Percentiles rank a stretch among this genome's conserved stretches.
Conservation (phyloP, 148 eudicot species). For the Arbutus unedo region DNA sequence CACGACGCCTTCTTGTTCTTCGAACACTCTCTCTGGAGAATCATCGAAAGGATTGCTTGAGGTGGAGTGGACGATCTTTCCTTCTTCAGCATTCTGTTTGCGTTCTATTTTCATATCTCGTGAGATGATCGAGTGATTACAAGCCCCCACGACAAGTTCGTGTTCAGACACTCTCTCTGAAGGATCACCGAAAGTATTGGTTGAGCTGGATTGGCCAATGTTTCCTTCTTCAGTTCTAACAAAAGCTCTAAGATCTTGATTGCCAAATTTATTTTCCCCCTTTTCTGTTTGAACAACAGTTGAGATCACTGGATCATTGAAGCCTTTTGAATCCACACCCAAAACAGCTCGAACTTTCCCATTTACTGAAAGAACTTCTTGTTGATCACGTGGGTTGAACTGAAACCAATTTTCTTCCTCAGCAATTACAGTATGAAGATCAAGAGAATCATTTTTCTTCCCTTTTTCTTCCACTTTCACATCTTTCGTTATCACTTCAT, state of each 20-base stretch:
- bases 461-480: neutral
- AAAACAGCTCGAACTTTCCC: neutral
- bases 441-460: neutral
- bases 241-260: neutral
- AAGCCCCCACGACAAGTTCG: neutral
- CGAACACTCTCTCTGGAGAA: neutral
- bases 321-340: neutral
- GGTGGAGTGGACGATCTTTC: neutral
- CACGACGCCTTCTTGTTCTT: neutral
- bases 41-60: neutral
- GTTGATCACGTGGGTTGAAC: conserved; percentile 2
- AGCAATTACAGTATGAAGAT: neutral
- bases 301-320: neutral
- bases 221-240: conserved; percentile 21
- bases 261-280: conserved; percentile 26
- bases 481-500: neutral
- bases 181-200: conserved; percentile 6
- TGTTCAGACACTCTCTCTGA: neutral
- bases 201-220: neutral
- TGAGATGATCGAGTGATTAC: neutral
- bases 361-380: neutral
- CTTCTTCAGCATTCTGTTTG: neutral
- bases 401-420: conserved; percentile 6
- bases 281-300: conserved; percentile 22
- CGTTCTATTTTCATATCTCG: neutral